Conservation (phyloP, 139 green algal genomes). For the Trebouxia sp. region DNA sequence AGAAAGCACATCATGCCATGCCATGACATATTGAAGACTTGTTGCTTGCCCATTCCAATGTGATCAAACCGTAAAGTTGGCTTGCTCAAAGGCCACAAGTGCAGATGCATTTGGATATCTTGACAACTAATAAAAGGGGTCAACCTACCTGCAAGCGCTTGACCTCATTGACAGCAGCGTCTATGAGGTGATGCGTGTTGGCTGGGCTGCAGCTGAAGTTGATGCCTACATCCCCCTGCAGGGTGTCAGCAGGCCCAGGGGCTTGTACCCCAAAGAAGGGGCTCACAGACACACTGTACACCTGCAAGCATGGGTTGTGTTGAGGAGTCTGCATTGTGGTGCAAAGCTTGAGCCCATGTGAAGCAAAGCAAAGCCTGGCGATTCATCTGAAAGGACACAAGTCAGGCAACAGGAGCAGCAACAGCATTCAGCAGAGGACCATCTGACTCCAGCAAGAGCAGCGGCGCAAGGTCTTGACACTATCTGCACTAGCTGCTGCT, state of each 20-base stretch:
- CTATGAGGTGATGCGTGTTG: conserved; percentile 49
- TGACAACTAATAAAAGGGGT: too few species aligned
- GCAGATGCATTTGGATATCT: too few species aligned
- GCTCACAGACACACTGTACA: conserved; percentile 64
- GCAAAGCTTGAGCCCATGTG: not conserved
- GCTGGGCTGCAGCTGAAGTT: conserved; percentile 82
- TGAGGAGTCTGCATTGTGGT: not conserved
- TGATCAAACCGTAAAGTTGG: too few species aligned
- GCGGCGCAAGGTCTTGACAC: too few species aligned
- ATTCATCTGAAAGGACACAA: too few species aligned
- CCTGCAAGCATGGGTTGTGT: conserved; percentile 6
- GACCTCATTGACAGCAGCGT: conserved; percentile 66
- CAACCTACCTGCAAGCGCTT: conserved; percentile 29
- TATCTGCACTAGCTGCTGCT: too few species aligned
- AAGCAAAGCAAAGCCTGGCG: not conserved
- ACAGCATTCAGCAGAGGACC: too few species aligned
- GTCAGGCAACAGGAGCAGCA: too few species aligned
- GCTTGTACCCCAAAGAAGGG: conserved; percentile 65
- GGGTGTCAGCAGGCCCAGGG: conserved; percentile 43
- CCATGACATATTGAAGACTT: not conserved
- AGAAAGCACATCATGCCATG: too few species aligned
- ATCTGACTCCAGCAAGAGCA: too few species aligned
- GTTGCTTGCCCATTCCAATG: too few species aligned
- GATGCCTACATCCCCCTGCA: conserved; percentile 75
- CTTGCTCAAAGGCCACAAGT: too few species aligned